phyloP scores from a whole-genome alignment of 371 early-diverging fungal genomes.

The Gilbertella persicaria region DNA sequence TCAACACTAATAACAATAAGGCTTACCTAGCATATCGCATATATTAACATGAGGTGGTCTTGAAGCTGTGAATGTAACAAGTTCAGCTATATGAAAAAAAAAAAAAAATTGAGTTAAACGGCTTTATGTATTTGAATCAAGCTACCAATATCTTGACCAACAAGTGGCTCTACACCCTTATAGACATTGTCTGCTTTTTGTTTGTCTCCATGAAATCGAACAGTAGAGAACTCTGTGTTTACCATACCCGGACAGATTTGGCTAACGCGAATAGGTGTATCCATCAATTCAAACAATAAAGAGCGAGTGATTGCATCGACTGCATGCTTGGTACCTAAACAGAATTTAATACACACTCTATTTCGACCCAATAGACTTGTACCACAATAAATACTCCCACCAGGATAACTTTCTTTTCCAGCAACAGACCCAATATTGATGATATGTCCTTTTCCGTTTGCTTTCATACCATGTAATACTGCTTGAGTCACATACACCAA shows the following conservation, averaged over 20 bases:
- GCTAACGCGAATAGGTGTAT: conserved; percentile 76
- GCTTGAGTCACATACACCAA: conserved; percentile 78
- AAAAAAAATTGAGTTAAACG: background rate
- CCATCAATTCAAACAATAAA: conserved; percentile 76
- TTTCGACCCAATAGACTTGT: background rate
- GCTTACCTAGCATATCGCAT: conserved; percentile 64
- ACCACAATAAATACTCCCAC: conserved; percentile 84
- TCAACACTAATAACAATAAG: background rate
- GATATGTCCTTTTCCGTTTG: conserved; percentile 73
- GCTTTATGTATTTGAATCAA: background rate
- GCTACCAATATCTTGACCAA: conserved; percentile 67
- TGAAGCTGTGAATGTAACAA: conserved; percentile 82
- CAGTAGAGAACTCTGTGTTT: conserved; percentile 90
- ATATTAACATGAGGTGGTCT: conserved; percentile 84
- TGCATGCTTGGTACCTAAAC: conserved; percentile 80
- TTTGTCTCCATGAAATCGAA: conserved; percentile 84
- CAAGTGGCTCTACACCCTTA: conserved; percentile 72
- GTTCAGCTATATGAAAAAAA: conserved; percentile 57
- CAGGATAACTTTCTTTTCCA: conserved; percentile 64
- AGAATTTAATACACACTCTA: background rate
- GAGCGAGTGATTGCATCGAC: conserved; percentile 82
- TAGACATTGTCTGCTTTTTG: conserved; percentile 81
- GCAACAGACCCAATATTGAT: conserved; percentile 89
- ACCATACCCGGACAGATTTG: conserved; percentile 82
- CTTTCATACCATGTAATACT: conserved; percentile 80